Conservation (phyloP, 1,139 yeast species). For the Lodderomyces margitis region DNA sequence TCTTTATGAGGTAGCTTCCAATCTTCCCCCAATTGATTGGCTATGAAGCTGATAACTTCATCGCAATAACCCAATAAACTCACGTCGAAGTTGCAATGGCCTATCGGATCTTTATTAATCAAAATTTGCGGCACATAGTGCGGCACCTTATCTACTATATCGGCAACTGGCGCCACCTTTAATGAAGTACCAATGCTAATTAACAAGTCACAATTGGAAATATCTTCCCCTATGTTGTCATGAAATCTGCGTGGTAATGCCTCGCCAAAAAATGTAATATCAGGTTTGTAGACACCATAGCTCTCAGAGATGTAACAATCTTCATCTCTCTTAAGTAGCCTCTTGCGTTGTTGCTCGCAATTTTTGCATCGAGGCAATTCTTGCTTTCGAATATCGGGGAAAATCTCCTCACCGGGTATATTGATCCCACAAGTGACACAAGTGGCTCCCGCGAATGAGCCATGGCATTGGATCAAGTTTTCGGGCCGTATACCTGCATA, state of each 20-base stretch:
- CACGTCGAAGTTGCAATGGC: conserved; percentile 78
- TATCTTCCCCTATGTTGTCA: conserved; percentile 55
- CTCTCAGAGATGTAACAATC: conserved; percentile 36
- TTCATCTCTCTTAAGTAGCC: conserved; percentile 26
- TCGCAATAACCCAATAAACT: conserved; percentile 84
- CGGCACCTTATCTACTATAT: conserved; percentile 75
- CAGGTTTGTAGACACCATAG: conserved; percentile 93
- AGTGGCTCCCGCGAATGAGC: conserved; percentile 89
- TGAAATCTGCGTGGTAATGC: conserved; percentile 76
- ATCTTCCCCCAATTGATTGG: conserved; percentile 45
- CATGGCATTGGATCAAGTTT: conserved; percentile 89
- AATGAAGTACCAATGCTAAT: conserved; percentile 91
- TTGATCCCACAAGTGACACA: conserved; percentile 76
- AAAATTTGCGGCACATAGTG: conserved; percentile 77
- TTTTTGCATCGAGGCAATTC: conserved; percentile 72
- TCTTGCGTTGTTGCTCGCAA: conserved; percentile 50
- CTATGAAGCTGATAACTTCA: conserved; percentile 70
- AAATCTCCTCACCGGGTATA: conserved; percentile 68
- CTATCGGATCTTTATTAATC: conserved; percentile 78
- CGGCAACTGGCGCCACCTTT: conserved; percentile 95
- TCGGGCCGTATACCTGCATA: conserved; percentile 74
- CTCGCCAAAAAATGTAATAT: conserved; percentile 93
- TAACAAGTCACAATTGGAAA: conserved; percentile 70
- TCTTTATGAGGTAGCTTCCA: conserved; percentile 68
- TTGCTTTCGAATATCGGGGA: conserved; percentile 56